phyloP scores from a whole-genome alignment of 257 asterid species.

The Scutellaria galericulata region DNA sequence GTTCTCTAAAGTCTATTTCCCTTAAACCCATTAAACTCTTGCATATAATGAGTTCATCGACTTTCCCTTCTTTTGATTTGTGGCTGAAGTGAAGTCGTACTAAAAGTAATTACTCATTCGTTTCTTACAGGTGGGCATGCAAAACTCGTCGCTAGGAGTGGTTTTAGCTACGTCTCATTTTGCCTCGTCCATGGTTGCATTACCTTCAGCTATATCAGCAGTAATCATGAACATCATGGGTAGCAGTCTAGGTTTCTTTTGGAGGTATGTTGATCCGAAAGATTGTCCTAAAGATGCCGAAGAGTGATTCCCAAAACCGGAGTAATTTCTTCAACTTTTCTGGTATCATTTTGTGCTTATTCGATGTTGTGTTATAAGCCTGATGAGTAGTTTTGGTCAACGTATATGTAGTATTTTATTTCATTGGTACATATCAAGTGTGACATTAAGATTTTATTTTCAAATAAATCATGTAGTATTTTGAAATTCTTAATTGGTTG shows the following conservation, averaged over 20 bases:
- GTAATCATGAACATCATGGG: constrained; percentile 92
- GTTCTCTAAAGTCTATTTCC: neutral
- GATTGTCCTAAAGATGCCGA: constrained; percentile 24
- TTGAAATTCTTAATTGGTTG: too few species aligned
- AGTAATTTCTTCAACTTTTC: neutral
- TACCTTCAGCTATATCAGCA: constrained; percentile 86
- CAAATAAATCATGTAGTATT: too few species aligned
- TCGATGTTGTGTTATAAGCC: neutral
- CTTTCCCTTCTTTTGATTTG: constrained; percentile 1
- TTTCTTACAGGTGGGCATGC: constrained; percentile 87
- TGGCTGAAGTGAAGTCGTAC: neutral
- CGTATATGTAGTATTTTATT: too few species aligned
- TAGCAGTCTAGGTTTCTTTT: constrained; percentile 78
- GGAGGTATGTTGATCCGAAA: constrained; percentile 62
- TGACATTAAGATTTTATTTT: too few species aligned
- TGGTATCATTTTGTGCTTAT: neutral
- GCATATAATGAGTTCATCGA: neutral
- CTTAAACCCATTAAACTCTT: neutral
- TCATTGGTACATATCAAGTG: too few species aligned
- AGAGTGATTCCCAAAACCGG: constrained; percentile 14
- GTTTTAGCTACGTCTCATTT: constrained; percentile 88
- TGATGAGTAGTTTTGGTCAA: too few species aligned
- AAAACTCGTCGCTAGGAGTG: constrained; percentile 90
- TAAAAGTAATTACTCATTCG: neutral
- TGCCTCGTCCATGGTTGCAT: constrained; percentile 73